Percentiles rank a stretch among this genome's conserved stretches.
These are phyloP conservation scores for Withania somnifera DNA, from an alignment of 305 asterid species.

Conservation along the genomic window DNA sequence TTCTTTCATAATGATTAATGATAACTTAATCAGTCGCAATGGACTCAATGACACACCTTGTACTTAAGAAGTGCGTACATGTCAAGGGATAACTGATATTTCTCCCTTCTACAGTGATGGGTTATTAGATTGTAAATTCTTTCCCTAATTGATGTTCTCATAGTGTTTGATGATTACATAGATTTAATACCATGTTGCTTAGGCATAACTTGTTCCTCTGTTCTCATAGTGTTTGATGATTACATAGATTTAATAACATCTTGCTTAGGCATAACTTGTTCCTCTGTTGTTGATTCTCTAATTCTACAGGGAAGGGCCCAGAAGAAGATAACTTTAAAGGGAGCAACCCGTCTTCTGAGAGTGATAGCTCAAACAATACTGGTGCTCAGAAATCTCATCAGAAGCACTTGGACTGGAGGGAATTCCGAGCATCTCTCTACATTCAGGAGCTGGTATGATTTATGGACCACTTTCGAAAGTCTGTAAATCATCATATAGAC, in stretches of 20 bases:
- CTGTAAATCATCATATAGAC: not conserved
- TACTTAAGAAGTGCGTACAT: not conserved
- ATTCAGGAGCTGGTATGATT: conserved; percentile 64
- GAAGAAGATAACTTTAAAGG: conserved; percentile 61
- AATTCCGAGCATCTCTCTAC: conserved; percentile 83
- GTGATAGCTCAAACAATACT: conserved; percentile 34
- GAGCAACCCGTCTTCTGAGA: conserved; percentile 37
- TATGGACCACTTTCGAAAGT: not conserved
- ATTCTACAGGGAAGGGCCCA: conserved; percentile 21
- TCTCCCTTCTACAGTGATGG: not conserved
- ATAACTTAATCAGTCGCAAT: not conserved
- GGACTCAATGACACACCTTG: not conserved
- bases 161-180: not conserved
- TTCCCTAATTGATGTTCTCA: not conserved
- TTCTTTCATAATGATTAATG: not conserved
- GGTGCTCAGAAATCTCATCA: conserved; percentile 34
- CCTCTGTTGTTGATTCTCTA: conserved; percentile 4
- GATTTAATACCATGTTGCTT: not conserved
- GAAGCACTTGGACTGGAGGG: conserved; percentile 93
- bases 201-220: conserved; percentile 1
- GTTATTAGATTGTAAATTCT: not conserved
- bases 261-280: not conserved
- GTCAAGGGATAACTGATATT: not conserved
- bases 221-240: not conserved
- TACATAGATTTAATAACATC: not conserved